Percentiles rank a stretch among this genome's conserved stretches.
Conservation (phyloP, 306 rosid species). For the Vachellia collinsii region DNA sequence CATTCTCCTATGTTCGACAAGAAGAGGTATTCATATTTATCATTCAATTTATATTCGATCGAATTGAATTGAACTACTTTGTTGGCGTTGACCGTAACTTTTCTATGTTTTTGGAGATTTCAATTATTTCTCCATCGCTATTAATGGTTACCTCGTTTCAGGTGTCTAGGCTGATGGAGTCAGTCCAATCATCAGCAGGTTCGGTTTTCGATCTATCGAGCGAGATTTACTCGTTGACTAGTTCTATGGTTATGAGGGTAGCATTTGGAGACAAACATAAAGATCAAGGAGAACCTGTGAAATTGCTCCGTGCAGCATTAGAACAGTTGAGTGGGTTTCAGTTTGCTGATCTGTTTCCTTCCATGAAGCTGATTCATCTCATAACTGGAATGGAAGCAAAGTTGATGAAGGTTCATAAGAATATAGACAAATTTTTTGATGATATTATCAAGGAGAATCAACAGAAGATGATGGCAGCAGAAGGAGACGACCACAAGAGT, state of each 20-base stretch:
- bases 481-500: background rate
- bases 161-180: background rate
- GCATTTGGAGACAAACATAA: background rate
- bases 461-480: background rate
- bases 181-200: slow-evolving; percentile 11
- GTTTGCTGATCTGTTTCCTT: slow-evolving; percentile 23
- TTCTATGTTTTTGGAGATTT: background rate
- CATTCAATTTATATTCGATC: too few species aligned
- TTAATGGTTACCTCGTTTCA: background rate
- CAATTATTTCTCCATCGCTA: background rate
- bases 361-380: background rate
- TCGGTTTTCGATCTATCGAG: slow-evolving; percentile 32
- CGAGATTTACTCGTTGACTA: background rate
- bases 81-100: too few species aligned
- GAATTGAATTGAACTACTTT: too few species aligned
- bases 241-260: background rate
- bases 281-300: background rate
- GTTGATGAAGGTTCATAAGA: background rate
- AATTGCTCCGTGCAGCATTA: background rate
- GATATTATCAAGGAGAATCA: background rate
- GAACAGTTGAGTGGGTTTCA: background rate
- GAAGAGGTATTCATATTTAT: too few species aligned
- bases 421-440: background rate
- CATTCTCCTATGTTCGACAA: slow-evolving; percentile 35
- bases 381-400: background rate